Evolutionary conservation across 306 rosid species (phyloP).

Genomic region (Abrus precatorius): DNA sequence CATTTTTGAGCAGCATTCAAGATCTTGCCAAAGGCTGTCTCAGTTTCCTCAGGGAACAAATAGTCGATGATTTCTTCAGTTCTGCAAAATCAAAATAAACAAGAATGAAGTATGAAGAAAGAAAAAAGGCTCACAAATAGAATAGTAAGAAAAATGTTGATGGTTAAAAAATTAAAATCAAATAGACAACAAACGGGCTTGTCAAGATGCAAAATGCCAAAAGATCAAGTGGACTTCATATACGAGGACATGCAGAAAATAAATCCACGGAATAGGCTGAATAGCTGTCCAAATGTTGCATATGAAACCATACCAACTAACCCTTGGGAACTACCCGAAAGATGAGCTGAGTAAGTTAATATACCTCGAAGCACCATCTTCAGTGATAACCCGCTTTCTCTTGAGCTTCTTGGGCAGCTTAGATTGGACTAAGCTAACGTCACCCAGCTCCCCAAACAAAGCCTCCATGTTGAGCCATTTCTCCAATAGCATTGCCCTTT

Average conservation of each 20-base stretch:
- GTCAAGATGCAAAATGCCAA: slow-evolving; percentile 18
- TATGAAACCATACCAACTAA: not conserved
- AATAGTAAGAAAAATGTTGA: not conserved
- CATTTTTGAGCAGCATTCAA: slow-evolving; percentile 97
- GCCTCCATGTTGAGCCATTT: slow-evolving; percentile 91
- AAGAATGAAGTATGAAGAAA: slow-evolving; percentile 28
- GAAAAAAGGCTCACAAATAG: not conserved
- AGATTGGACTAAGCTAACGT: slow-evolving; percentile 78
- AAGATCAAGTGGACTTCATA: slow-evolving; percentile 1
- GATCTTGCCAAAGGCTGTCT: slow-evolving; percentile 87
- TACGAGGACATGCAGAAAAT: not conserved
- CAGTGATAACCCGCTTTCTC: slow-evolving; percentile 73
- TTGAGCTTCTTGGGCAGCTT: slow-evolving; percentile 95
- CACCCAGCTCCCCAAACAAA: slow-evolving; percentile 77
- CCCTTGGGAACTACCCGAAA: slow-evolving; percentile 23
- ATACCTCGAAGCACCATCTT: slow-evolving; percentile 90
- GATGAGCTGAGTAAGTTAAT: slow-evolving; percentile 39
- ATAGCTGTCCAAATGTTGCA: not conserved
- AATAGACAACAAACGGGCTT: not conserved
- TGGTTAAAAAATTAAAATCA: slow-evolving; percentile 6
- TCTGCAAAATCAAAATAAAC: slow-evolving; percentile 61
- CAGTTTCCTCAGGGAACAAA: slow-evolving; percentile 86
- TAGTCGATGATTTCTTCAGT: slow-evolving; percentile 84
- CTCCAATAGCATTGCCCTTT: slow-evolving; percentile 91
- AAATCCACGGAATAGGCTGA: not conserved